Evolutionary conservation across 1,139 yeast genomes (phyloP), one percentile per base, ranked within the genome.

Genomic region (Suhomyces taliae): DNA sequence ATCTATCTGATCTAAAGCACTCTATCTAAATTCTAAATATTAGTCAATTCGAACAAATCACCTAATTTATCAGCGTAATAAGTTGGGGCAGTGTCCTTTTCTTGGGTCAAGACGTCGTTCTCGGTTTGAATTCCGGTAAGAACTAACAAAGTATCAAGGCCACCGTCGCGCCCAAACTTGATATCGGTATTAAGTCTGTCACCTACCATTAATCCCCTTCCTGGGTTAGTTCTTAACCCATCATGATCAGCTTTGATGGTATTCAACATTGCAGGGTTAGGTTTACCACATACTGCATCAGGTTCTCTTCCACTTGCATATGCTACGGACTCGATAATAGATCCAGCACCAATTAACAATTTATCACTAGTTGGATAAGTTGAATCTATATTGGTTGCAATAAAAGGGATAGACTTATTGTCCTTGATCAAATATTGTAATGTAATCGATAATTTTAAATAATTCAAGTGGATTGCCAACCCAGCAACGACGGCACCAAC

Each of bases 341-440:
- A 85, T 1, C 99, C 99, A 1, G 99, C 98, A 24, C 99, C 99
- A 27, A 97, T 95, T 45, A 93, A 76, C 45, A 88, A 78, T 56
- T 82, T 77, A 1, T 96, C 97, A 63, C 88, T 85, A 48, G 87
- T 82, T 6, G 99, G 99, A 72, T 84, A 93, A 0, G 99, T 93
- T 1, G 96, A 87, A 64, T 93, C 99, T 41, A 87, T 87, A 64
- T 93, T 93, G n/a, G 99, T 93, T 29, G 97, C 98, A 54, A 95
- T 76, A 64, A 90, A 93, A 35, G 87, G 81, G 6, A 90, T 75
- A 2, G 80, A 74, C 43, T 85, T 83, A 54, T 86, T 77, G 53
- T 78, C 79, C 48, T 73, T 68, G 47, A 74, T 58, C 44, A 93
- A 73, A 59, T 93, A 91, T 59, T 89, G 90, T 72, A 91, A 76